Percentiles rank a stretch among this genome's conserved stretches.
phyloP scores from a whole-genome alignment of 345 rosid species.

The Acer campestre region DNA sequence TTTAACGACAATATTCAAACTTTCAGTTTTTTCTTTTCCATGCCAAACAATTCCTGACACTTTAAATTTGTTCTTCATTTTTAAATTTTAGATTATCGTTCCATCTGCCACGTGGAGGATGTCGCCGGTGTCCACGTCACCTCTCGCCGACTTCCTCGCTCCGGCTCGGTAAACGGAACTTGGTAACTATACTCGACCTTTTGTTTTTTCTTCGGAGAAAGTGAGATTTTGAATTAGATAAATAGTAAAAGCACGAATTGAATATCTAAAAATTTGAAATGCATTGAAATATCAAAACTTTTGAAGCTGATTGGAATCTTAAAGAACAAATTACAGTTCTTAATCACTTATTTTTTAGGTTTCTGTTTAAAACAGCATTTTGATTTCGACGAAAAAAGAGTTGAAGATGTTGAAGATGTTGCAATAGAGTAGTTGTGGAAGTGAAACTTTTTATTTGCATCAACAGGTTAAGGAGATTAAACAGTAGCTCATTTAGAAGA shows the following conservation, averaged over 20 bases:
- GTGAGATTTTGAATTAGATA: not conserved
- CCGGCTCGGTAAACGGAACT: conserved; percentile 40
- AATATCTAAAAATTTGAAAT: not conserved
- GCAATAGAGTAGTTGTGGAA: not conserved
- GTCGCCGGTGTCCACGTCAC: conserved; percentile 39
- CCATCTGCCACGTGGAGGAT: conserved; percentile 47
- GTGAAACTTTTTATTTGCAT: conserved; percentile 33
- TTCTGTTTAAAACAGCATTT: not conserved
- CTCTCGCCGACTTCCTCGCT: conserved; percentile 41
- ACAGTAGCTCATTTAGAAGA: conserved; percentile 31
- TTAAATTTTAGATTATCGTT: conserved; percentile 52
- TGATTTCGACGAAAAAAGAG: not conserved
- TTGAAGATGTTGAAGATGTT: not conserved
- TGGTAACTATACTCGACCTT: conserved; percentile 38
- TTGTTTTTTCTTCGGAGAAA: not conserved
- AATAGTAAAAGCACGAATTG: not conserved
- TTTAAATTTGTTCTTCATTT: not conserved
- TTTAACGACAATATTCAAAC: not conserved
- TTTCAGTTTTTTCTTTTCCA: not conserved
- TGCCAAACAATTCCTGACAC: conserved; percentile 10
- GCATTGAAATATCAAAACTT: not conserved
- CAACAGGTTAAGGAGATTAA: conserved; percentile 46
- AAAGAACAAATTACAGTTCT: not conserved
- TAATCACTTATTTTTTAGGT: not conserved
- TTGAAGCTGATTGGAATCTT: not conserved